Percentiles rank a stretch among this genome's conserved stretches.
Conservation (phyloP, 176 grass and related monocot species). For the Echinochloa phyllopogon region DNA sequence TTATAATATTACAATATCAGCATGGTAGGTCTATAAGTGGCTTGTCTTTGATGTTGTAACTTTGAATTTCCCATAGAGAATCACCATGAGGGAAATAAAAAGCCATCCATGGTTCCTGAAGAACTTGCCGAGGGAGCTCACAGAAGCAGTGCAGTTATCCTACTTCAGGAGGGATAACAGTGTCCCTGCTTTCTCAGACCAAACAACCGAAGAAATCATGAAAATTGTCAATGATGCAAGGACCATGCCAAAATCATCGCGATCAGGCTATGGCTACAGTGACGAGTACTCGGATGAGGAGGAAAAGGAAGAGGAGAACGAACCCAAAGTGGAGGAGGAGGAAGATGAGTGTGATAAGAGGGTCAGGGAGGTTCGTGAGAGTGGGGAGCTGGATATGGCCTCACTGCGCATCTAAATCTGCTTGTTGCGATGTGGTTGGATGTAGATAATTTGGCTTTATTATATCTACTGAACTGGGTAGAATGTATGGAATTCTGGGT, state of each 20-base stretch:
- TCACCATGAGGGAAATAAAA: conserved; percentile 70
- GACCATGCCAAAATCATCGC: conserved; percentile 29
- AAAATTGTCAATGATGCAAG: conserved; percentile 52
- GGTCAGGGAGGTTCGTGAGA: conserved; percentile 55
- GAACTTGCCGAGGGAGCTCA: conserved; percentile 72
- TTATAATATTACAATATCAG: not conserved
- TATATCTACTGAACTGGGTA: conserved; percentile 24
- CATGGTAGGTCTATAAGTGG: not conserved
- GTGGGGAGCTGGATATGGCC: conserved; percentile 46
- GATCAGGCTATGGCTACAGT: conserved; percentile 30
- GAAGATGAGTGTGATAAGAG: conserved; percentile 68
- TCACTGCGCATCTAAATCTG: conserved; percentile 40
- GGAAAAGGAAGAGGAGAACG: conserved; percentile 30
- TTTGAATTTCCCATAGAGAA: conserved; percentile 52
- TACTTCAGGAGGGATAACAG: conserved; percentile 50
- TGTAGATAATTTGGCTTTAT: conserved; percentile 46
- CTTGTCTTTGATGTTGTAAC: not conserved
- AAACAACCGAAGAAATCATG: conserved; percentile 59
- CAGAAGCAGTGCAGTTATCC: conserved; percentile 44
- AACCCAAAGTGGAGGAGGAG: conserved; percentile 34
- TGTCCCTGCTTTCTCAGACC: conserved; percentile 47
- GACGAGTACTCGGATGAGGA: conserved; percentile 51
- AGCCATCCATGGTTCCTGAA: conserved; percentile 75
- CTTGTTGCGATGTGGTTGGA: not conserved
- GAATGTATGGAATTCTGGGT: conserved; percentile 37